These are phyloP conservation scores for Zygosaccharomyces rouxii DNA, from an alignment of 805 yeast species.

Conservation along the genomic window DNA sequence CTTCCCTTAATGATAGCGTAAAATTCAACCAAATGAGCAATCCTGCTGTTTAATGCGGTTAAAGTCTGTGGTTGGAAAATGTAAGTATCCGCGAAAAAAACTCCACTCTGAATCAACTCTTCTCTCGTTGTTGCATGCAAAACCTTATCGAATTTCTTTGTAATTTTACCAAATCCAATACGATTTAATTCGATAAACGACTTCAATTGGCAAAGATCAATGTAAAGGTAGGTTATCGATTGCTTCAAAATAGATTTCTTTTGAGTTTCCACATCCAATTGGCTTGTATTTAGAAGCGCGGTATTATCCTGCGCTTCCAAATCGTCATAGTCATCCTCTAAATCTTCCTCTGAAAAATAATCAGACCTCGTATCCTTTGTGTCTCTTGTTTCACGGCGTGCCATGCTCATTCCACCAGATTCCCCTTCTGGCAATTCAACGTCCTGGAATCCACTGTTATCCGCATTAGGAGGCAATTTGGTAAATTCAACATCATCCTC, in stretches of 20 bases:
- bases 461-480: not conserved
- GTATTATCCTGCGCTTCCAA: conserved; percentile 41
- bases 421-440: not conserved
- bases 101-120: conserved; percentile 42
- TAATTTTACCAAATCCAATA: conserved; percentile 81
- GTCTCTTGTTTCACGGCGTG: conserved; percentile 4
- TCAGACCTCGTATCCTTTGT: conserved; percentile 9
- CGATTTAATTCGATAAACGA: conserved; percentile 79
- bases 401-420: not conserved
- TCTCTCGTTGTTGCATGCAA: conserved; percentile 51
- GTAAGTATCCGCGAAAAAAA: conserved; percentile 45
- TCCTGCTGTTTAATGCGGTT: conserved; percentile 46
- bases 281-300: conserved; percentile 47
- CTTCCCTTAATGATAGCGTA: conserved; percentile 49
- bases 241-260: conserved; percentile 63
- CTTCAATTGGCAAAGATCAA: conserved; percentile 72
- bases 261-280: conserved; percentile 47
- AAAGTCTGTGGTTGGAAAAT: conserved; percentile 53
- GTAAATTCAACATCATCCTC: conserved; percentile 11
- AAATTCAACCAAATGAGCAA: conserved; percentile 48
- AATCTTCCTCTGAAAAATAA: conserved; percentile 24
- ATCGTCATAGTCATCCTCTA: conserved; percentile 39
- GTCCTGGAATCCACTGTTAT: conserved; percentile 4
- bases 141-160: conserved; percentile 86
- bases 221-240: conserved; percentile 58